Base-by-base conservation (phyloP, 768 basidiomycete genomes). In the Strobilomyces dryophilus region DNA sequence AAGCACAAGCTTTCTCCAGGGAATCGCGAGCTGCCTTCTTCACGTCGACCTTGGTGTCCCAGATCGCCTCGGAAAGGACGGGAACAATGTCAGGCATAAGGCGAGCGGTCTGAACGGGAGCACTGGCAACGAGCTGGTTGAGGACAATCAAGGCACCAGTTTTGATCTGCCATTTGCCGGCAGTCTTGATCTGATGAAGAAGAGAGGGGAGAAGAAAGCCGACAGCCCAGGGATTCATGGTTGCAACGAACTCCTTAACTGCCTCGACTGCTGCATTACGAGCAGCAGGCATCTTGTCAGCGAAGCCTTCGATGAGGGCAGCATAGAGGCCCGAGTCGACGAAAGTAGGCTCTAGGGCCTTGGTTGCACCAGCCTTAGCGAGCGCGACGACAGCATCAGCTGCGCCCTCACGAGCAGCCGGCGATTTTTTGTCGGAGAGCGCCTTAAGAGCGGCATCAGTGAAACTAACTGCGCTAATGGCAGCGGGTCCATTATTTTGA, bases 11-110 rank as follows among this genome's bases (percentile, higher is more conserved):
- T 79, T 94, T 95, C 64, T 91, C 91, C 67, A 98, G 85, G 58
- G 94, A 87, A 71, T 90, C 87, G 68, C 92, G 92, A 55, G 95
- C 94, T 36, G 92, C 90, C 80, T 98, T 97, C 87, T 98, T 98
- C 72, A 98, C 95, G 60, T 97, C 93, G 44, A 93, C 85, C 77
- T 98, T 98, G 73, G 93, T 95, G 74, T 97, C 95, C 95, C 95
- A 98, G 64, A 98, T 95, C 54, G 89, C 92, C 67, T 93, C 95
- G 34, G 95, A 73, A 65, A 98, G 91, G 64, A 98, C 79, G 56
- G 95, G 94, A 59, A 98, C 87, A 57, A 98, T 91, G 44, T 95
- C 92, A 55, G 92, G 93, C 78, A 93, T 95, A 67, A 93, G 88
- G 62, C 84, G 85, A 54, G 89, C 87, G 49, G 81, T 89, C 76